Percentiles rank a stretch among this genome's conserved stretches.
Evolutionary conservation across 306 rosid species (phyloP).

Genomic region (Pyrus betulifolia): DNA sequence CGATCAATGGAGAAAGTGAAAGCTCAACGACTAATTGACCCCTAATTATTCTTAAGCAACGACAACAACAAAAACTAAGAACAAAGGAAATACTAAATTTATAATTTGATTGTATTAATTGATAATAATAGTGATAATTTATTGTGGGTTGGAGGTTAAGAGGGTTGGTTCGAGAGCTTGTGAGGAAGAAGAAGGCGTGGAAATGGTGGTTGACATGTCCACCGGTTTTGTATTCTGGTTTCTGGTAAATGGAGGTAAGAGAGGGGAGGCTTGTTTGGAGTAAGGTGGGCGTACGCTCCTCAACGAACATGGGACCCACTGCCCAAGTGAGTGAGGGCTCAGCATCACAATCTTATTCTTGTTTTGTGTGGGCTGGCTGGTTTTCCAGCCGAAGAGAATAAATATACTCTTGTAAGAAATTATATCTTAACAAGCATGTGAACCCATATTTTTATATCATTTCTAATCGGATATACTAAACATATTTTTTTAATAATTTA

Average conservation of each 20-base stretch:
- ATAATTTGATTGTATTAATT: neutral
- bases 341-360: too few relatives aligned
- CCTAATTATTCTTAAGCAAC: slow-evolving; percentile 6
- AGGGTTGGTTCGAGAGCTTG: neutral
- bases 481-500: too few relatives aligned
- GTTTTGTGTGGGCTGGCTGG: too few relatives aligned
- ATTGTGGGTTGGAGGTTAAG: neutral
- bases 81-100: neutral
- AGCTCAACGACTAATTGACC: slow-evolving; percentile 70
- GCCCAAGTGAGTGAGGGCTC: neutral
- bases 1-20: slow-evolving; percentile 68
- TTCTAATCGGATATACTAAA: accelerated
- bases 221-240: neutral
- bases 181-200: neutral
- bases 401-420: too few relatives aligned
- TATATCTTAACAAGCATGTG: too few relatives aligned
- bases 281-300: neutral
- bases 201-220: slow-evolving; percentile 23
- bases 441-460: too few relatives aligned
- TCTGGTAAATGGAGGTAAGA: slow-evolving; percentile 12
- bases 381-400: too few relatives aligned
- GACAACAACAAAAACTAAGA: neutral
- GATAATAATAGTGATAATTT: neutral
- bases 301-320: neutral
- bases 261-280: neutral